A percentile compares a stretch with the other conserved stretches of the same genome.
Conservation (phyloP, 2,329 filamentous ascomycete species). For the Diaporthe batatas region DNA sequence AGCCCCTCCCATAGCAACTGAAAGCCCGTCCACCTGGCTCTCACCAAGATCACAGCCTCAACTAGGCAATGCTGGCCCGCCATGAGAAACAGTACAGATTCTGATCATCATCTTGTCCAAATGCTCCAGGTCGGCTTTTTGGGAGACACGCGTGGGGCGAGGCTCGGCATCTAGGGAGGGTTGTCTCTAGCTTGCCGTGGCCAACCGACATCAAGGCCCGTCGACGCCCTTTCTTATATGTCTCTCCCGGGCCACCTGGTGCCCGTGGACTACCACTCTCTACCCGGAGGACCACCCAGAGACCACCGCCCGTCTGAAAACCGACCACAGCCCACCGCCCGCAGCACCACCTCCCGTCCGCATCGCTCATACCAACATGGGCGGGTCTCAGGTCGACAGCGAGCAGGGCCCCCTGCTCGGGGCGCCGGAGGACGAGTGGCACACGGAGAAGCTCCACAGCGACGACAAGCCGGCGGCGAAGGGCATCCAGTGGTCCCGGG, state of each 20-base stretch:
- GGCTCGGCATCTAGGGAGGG: neutral
- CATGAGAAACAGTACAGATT: neutral
- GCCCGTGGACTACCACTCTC: neutral
- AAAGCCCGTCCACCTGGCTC: neutral
- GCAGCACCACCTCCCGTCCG: neutral
- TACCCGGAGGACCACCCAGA: neutral
- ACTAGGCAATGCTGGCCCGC: neutral
- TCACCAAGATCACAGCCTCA: neutral
- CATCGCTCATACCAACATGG: constrained; percentile 7
- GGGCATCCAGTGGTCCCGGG: neutral
- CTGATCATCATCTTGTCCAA: neutral
- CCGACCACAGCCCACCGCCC: neutral
- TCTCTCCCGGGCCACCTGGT: neutral
- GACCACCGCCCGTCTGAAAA: neutral
- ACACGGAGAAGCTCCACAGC: neutral
- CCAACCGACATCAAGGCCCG: neutral
- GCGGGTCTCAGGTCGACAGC: neutral
- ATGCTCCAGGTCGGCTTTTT: neutral
- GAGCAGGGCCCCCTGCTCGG: constrained; percentile 4
- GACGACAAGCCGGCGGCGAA: neutral
- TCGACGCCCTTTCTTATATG: neutral
- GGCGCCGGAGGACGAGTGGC: neutral
- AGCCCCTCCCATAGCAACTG: neutral
- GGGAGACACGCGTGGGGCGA: constrained; percentile 1
- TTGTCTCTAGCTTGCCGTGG: neutral